A percentile compares a stretch with the other conserved stretches of the same genome.
Evolutionary conservation across 2,329 filamentous ascomycete genomes (phyloP).

Genomic region (Chaetomium sp.): DNA sequence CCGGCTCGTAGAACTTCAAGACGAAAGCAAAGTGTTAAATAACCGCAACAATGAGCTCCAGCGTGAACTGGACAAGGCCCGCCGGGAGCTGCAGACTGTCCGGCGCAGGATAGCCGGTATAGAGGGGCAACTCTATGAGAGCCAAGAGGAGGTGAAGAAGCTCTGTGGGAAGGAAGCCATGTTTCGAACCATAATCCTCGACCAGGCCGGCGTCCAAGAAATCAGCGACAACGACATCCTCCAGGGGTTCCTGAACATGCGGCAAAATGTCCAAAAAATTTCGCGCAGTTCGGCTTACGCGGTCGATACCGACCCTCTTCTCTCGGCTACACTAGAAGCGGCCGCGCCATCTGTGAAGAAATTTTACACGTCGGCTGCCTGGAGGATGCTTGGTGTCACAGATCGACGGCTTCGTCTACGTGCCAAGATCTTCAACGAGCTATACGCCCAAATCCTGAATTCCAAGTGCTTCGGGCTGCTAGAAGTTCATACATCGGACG

Average conservation of each 20-base stretch:
- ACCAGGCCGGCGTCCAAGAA: neutral
- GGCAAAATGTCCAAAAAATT: neutral
- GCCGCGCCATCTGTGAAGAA: neutral
- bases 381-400: neutral
- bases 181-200: neutral
- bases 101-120: neutral
- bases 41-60: neutral
- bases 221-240: neutral
- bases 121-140: neutral
- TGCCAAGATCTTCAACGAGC: neutral
- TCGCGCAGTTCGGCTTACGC: neutral
- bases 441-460: neutral
- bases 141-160: neutral
- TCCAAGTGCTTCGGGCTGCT: neutral
- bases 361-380: neutral
- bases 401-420: neutral
- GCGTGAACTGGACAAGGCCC: neutral
- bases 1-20: neutral
- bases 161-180: constrained; percentile 1
- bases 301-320: neutral
- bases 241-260: neutral
- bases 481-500: neutral
- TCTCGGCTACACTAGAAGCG: neutral
- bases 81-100: neutral
- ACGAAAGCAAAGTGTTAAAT: neutral